phyloP scores from a whole-genome alignment of 345 rosid genomes.

The Linum tenue region DNA sequence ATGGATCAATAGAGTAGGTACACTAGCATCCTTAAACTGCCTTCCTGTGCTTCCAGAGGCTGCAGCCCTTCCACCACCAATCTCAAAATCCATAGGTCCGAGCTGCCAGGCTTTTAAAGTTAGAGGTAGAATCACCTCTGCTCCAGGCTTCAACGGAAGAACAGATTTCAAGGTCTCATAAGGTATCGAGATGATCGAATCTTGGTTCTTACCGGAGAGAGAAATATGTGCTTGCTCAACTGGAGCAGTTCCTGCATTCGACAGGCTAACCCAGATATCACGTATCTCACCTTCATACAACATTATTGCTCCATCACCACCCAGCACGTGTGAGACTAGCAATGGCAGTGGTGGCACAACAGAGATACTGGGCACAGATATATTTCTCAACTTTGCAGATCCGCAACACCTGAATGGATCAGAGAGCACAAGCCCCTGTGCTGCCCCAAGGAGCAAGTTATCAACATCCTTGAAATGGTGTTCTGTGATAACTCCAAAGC shows the following conservation, averaged over 20 bases:
- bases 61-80: constrained; percentile 35
- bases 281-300: constrained; percentile 95
- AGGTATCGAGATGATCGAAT: constrained; percentile 69
- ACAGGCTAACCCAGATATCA: constrained; percentile 69
- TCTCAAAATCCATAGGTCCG: constrained; percentile 51
- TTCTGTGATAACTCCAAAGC: constrained; percentile 93
- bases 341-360: constrained; percentile 74
- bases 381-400: constrained; percentile 69
- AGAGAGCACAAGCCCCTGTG: constrained; percentile 96
- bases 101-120: constrained; percentile 95
- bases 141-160: constrained; percentile 94
- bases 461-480: constrained; percentile 91
- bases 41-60: constrained; percentile 51
- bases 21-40: constrained; percentile 61
- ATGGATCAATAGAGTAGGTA: constrained; percentile 77
- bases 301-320: constrained; percentile 87
- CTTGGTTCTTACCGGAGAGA: constrained; percentile 91
- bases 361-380: constrained; percentile 70
- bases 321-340: constrained; percentile 69
- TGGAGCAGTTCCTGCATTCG: constrained; percentile 92
- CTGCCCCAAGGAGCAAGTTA: constrained; percentile 93
- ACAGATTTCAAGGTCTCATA: constrained; percentile 59
- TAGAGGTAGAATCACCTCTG: constrained; percentile 71
- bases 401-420: constrained; percentile 97
- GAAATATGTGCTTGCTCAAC: constrained; percentile 91